phyloP scores from a whole-genome alignment of 768 basidiomycete genomes.

The Termitomyces titanicus region DNA sequence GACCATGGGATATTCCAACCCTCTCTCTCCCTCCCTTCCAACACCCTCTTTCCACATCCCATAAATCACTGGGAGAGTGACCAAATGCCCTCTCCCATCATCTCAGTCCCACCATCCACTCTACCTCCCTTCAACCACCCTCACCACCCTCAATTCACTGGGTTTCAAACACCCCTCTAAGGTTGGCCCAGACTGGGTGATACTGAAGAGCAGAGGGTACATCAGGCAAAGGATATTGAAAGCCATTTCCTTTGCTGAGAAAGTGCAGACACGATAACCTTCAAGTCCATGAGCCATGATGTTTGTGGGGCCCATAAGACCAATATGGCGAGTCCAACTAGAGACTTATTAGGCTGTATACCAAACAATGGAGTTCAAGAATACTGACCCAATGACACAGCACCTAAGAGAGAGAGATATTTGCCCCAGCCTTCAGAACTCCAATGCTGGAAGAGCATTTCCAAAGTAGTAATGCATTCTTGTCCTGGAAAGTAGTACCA shows the following conservation, averaged over 20 bases:
- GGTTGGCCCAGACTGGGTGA: conserved; percentile 99
- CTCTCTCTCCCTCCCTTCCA: too few species aligned
- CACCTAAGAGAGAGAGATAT: conserved; percentile 95
- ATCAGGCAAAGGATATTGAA: conserved; percentile 99
- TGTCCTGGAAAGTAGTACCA: conserved; percentile 98
- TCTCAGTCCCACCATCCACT: too few species aligned
- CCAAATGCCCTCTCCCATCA: too few species aligned
- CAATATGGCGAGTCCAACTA: conserved; percentile 97
- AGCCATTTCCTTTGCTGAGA: conserved; percentile 99
- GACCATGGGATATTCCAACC: too few species aligned
- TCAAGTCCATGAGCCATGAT: conserved; percentile 94
- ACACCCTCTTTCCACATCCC: too few species aligned
- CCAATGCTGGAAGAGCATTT: conserved; percentile 99
- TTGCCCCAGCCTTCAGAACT: conserved; percentile 98
- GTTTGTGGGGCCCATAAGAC: conserved; percentile 94
- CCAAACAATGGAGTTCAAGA: background rate
- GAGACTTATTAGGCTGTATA: conserved; percentile 1
- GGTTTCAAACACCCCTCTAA: too few species aligned
- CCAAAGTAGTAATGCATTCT: conserved; percentile 94
- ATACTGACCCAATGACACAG: conserved; percentile 90
- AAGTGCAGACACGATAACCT: conserved; percentile 90
- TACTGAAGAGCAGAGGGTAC: conserved; percentile 98
- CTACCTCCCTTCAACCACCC: too few species aligned
- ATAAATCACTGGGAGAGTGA: too few species aligned
- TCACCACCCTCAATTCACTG: too few species aligned